Base-by-base conservation (phyloP, 2,329 filamentous ascomycete species). In the Pezicula radicicola region DNA sequence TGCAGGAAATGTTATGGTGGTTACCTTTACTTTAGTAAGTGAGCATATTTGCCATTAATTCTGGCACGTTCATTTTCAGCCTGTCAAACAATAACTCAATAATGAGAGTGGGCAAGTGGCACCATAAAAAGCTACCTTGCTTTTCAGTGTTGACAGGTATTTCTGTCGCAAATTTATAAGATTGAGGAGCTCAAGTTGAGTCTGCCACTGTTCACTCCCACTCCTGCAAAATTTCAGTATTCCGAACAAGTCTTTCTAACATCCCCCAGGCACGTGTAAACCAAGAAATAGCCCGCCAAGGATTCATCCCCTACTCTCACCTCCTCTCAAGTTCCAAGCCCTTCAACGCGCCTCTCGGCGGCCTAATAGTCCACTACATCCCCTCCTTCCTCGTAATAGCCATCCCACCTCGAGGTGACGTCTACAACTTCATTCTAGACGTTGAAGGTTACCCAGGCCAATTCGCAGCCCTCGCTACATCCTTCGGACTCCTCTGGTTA, bases 361-460 rank as follows among this genome's bases (percentile, higher is more conserved):
- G 69, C n/a, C 65, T 81, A 15, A 72, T 76, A 12, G 75, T 87
- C 46, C 80, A 86, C 55, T 86, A 83, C 62, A 72, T 84, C 25
- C 82, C 83, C 16, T 86, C 83, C 1, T 75, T 77, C 15, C 67
- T 86, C 19, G 76, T 80, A 3, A 81, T 76, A 18, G 69, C 78
- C 0, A 72, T 78, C 1, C 75, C 73, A 4, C 78, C 78, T 10
- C 75, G 75, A 0, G 69, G 68, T 2, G 59, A 63, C 35, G 58
- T 63, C 9, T 64, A 64, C 27, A 58, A 58, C 9, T 71, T 72
- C 54, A 66, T 72, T 8, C 65, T 71, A 36, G 67, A 72, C 49
- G 64, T 72, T 4, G 68, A 69, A 58, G 67, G 68, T 8, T 72
- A 72, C 50, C 69, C 70, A 0, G 58, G 59, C 2, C 67, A 87